phyloP scores from a whole-genome alignment of 495 filamentous ascomycete genomes.

The Penicillium parvum region DNA sequence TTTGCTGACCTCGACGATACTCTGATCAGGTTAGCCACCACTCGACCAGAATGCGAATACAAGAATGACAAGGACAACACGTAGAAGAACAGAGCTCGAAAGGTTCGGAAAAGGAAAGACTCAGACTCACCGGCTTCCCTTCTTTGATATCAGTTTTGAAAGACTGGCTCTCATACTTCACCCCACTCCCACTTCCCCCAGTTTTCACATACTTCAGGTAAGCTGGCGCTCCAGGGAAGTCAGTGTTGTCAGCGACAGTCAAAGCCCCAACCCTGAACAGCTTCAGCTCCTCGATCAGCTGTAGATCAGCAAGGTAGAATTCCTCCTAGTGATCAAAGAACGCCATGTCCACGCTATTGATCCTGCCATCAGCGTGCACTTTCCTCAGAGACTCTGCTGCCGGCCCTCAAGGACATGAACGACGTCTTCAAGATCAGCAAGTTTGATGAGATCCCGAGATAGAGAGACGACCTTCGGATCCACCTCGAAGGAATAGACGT shows the following conservation, averaged over 20 bases:
- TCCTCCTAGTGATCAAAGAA: constrained; percentile 36
- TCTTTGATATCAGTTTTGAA: constrained; percentile 6
- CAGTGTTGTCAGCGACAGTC: constrained; percentile 17
- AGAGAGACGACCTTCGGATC: constrained; percentile 22
- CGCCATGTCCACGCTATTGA: constrained; percentile 27
- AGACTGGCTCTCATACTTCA: constrained; percentile 21
- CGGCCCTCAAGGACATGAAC: constrained; percentile 29
- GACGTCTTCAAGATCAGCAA: constrained; percentile 24
- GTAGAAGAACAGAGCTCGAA: neutral
- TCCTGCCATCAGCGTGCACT: constrained; percentile 19
- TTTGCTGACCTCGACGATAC: constrained; percentile 21
- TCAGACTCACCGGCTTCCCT: constrained; percentile 17
- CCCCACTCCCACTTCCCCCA: constrained; percentile 14
- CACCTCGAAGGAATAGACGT: constrained; percentile 32
- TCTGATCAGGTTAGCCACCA: constrained; percentile 12
- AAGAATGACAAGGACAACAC: too few relatives aligned
- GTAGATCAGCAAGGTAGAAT: constrained; percentile 28
- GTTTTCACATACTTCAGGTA: constrained; percentile 30
- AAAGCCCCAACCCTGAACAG: constrained; percentile 20
- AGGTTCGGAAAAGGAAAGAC: too few relatives aligned
- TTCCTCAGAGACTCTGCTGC: constrained; percentile 22
- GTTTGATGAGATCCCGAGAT: constrained; percentile 21
- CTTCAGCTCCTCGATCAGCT: constrained; percentile 25
- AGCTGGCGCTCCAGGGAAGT: constrained; percentile 21
- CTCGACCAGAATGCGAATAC: neutral